Evolutionary conservation across 768 basidiomycete genomes (phyloP).

Genomic region (Pleurotus platypus): DNA sequence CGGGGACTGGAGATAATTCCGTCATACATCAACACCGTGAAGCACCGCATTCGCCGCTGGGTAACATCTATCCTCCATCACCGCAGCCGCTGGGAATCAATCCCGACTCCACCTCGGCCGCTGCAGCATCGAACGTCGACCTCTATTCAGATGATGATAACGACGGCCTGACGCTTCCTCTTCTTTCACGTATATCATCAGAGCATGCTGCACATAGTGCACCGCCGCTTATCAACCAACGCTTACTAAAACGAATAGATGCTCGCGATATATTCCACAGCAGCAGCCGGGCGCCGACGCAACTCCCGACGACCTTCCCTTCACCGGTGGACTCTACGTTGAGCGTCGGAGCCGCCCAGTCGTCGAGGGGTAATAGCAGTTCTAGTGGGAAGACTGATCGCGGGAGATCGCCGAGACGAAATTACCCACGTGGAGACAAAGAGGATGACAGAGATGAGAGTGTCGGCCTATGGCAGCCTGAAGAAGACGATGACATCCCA

Average conservation of each 20-base stretch:
- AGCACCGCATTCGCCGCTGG: conserved; percentile 31
- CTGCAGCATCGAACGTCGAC: conserved; percentile 10
- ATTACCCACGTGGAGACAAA: conserved; percentile 43
- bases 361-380: conserved; percentile 27
- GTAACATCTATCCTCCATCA: conserved; percentile 14
- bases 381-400: conserved; percentile 18
- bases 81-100: conserved; percentile 15
- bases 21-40: conserved; percentile 48
- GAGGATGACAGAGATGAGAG: conserved; percentile 64
- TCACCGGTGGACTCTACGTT: conserved; percentile 47
- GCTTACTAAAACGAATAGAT: conserved; percentile 28
- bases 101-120: conserved; percentile 8
- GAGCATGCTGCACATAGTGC: conserved; percentile 41
- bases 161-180: conserved; percentile 24
- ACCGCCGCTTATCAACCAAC: conserved; percentile 38
- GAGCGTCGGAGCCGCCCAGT: conserved; percentile 29
- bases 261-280: conserved; percentile 33
- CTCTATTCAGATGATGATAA: not conserved
- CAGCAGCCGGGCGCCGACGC: conserved; percentile 13
- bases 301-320: conserved; percentile 42
- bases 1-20: conserved; percentile 43
- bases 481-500: conserved; percentile 21
- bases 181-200: conserved; percentile 26
- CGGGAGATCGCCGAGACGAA: conserved; percentile 33
- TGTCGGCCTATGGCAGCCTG: conserved; percentile 44